Conservation (phyloP, 768 basidiomycete genomes). For the Leccinum rimulosum region DNA sequence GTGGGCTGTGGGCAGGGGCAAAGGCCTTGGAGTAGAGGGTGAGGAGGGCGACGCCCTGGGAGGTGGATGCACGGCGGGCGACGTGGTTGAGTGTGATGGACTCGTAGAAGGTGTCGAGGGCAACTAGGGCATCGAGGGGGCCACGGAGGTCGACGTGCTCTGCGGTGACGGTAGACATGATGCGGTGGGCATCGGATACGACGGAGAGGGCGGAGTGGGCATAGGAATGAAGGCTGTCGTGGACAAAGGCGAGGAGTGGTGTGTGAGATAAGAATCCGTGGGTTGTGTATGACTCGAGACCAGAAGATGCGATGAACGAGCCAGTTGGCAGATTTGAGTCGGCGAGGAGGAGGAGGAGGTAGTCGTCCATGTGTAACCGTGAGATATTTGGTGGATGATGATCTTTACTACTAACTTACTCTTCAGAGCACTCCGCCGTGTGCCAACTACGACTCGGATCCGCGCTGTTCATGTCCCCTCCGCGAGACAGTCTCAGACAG, state of each 20-base stretch:
- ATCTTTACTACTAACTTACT: background rate
- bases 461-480: background rate
- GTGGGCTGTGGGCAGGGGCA: conserved; percentile 25
- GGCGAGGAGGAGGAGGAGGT: conserved; percentile 71
- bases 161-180: conserved; percentile 18
- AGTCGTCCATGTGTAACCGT: conserved; percentile 28
- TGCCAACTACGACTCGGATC: background rate
- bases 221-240: conserved; percentile 74
- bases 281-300: conserved; percentile 84
- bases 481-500: conserved; percentile 14
- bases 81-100: conserved; percentile 88
- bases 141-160: conserved; percentile 15
- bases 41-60: conserved; percentile 91
- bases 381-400: background rate
- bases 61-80: conserved; percentile 77
- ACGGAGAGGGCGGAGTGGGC: conserved; percentile 75
- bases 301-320: conserved; percentile 92
- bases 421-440: background rate
- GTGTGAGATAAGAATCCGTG: conserved; percentile 64
- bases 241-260: conserved; percentile 55
- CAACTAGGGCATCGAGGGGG: conserved; percentile 43
- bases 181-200: conserved; percentile 65
- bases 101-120: conserved; percentile 78
- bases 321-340: conserved; percentile 97
- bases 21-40: conserved; percentile 86